Conservation (phyloP, 2,329 filamentous ascomycete genomes). For the Geosmithia flava region DNA sequence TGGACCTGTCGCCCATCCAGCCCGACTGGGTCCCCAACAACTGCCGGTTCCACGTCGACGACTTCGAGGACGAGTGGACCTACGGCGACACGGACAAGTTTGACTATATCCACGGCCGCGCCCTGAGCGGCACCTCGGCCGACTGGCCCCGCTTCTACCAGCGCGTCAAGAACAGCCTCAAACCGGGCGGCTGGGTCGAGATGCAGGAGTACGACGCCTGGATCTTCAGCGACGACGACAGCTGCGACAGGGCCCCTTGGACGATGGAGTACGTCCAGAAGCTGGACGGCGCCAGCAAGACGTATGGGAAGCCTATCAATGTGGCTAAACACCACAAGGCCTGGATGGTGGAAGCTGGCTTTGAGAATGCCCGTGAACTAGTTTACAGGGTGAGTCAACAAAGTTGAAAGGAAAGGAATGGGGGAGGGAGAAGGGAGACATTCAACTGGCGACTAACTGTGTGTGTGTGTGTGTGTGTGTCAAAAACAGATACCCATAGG, state of each 20-base stretch:
- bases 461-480: too few relatives aligned
- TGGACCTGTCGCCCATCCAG: constrained; percentile 29
- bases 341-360: constrained; percentile 24
- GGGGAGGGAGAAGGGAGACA: background rate
- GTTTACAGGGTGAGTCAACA: constrained; percentile 13
- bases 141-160: constrained; percentile 18
- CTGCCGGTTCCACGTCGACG: constrained; percentile 45
- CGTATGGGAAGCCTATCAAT: constrained; percentile 25
- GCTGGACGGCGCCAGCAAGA: constrained; percentile 19
- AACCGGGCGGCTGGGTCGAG: constrained; percentile 22
- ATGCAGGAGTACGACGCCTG: constrained; percentile 25
- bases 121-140: constrained; percentile 13
- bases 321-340: constrained; percentile 20
- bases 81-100: constrained; percentile 12
- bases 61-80: constrained; percentile 43
- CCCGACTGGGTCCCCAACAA: constrained; percentile 41
- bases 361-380: constrained; percentile 19
- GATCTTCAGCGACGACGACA: constrained; percentile 25
- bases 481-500: constrained; percentile 21
- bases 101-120: constrained; percentile 20
- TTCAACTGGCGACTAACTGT: background rate
- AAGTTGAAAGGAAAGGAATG: background rate
- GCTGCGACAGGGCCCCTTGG: constrained; percentile 20
- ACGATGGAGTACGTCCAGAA: constrained; percentile 25
- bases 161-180: constrained; percentile 14